Evolutionary conservation across 495 filamentous ascomycete genomes (phyloP).

Genomic region (Neurospora tetraspora): DNA sequence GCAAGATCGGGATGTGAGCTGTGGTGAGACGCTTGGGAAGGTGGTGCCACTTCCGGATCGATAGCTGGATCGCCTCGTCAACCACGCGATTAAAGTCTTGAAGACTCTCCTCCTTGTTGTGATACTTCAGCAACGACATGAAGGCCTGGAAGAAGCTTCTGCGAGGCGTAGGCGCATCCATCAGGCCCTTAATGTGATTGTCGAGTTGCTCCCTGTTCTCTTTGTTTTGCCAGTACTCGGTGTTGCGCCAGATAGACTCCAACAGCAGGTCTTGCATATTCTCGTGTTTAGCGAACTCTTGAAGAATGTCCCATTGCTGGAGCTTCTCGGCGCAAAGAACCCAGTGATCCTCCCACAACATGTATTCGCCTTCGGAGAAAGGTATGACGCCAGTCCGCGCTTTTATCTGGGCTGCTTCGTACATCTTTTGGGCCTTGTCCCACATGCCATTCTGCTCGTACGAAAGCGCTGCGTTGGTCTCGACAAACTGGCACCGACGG

Average conservation of each 20-base stretch:
- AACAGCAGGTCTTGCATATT: constrained; percentile 96
- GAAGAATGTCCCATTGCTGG: constrained; percentile 96
- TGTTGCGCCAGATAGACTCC: constrained; percentile 87
- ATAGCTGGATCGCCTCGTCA: constrained; percentile 93
- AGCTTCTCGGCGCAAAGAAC: constrained; percentile 93
- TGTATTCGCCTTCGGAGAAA: constrained; percentile 94
- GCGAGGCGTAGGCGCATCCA: constrained; percentile 90
- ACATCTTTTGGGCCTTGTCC: constrained; percentile 94
- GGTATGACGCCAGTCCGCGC: constrained; percentile 85
- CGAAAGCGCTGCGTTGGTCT: constrained; percentile 91
- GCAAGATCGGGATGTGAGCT: constrained; percentile 86
- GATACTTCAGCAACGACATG: constrained; percentile 87
- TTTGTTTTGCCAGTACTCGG: constrained; percentile 81
- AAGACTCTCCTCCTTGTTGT: constrained; percentile 71
- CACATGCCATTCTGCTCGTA: constrained; percentile 99
- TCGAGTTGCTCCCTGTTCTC: constrained; percentile 84
- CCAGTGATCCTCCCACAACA: constrained; percentile 99
- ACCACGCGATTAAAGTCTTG: constrained; percentile 80
- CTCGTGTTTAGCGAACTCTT: constrained; percentile 97
- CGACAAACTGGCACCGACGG: constrained; percentile 85
- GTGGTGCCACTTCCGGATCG: constrained; percentile 97
- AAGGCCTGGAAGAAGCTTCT: constrained; percentile 96
- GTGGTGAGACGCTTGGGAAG: constrained; percentile 87
- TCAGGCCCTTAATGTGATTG: constrained; percentile 84
- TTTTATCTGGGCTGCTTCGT: constrained; percentile 94